Conservation (phyloP, 2,329 filamentous ascomycete species). For the Fusarium kyushuense region DNA sequence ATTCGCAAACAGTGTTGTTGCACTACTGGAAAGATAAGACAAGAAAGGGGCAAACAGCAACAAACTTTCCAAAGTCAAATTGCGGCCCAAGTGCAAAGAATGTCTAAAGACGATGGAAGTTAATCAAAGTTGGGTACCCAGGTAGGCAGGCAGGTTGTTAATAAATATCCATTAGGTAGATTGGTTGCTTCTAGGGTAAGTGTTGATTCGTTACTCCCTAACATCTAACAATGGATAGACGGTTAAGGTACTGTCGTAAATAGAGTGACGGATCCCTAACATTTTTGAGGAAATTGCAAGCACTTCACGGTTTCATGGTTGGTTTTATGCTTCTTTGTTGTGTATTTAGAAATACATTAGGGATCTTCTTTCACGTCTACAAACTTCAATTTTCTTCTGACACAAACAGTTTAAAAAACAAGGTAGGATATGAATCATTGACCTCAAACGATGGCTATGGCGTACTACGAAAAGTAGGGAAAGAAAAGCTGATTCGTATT, state of each 20-base stretch:
- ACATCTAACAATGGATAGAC: not conserved
- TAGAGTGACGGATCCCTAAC: conserved; percentile 6
- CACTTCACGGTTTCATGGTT: not conserved
- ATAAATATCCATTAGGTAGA: conserved; percentile 13
- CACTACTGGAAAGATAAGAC: not conserved
- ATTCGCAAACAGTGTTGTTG: not conserved
- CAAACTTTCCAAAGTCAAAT: not conserved
- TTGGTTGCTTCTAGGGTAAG: conserved; percentile 37
- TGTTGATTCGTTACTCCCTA: conserved; percentile 43
- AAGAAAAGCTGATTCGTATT: not conserved
- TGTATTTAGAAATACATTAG: too few relatives aligned
- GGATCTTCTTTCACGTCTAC: not conserved
- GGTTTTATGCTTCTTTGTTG: not conserved
- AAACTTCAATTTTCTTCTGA: not conserved
- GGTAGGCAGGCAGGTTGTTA: not conserved
- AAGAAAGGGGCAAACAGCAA: not conserved
- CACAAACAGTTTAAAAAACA: not conserved
- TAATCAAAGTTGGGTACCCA: not conserved
- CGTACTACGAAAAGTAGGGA: not conserved
- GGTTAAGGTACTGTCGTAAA: not conserved
- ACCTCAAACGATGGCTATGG: not conserved
- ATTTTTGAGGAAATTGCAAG: not conserved
- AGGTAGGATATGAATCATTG: not conserved
- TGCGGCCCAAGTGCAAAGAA: not conserved
- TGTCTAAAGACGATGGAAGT: not conserved